phyloP scores from a whole-genome alignment of 306 rosid genomes.

The Coriaria nepalensis region DNA sequence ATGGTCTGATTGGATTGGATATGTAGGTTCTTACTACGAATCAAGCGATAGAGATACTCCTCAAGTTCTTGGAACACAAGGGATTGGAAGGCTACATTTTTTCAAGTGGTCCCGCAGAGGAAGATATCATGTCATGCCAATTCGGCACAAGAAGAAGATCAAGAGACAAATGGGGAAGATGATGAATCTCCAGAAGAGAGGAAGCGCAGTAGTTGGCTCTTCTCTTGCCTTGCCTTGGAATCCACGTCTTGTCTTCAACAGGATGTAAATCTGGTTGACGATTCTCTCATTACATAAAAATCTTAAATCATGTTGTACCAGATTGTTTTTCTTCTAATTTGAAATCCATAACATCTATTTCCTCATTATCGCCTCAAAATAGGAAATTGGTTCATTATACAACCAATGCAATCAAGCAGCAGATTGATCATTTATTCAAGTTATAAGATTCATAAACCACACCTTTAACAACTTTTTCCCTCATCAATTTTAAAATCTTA shows the following conservation, averaged over 20 bases:
- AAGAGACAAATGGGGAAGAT: slow-evolving; percentile 21
- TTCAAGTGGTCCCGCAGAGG: slow-evolving; percentile 75
- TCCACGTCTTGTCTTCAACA: not conserved
- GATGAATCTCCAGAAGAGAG: slow-evolving; percentile 15
- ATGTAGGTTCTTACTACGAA: slow-evolving; percentile 86
- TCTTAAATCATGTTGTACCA: too few relatives aligned
- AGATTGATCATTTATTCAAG: too few relatives aligned
- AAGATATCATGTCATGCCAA: slow-evolving; percentile 43
- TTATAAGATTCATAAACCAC: too few relatives aligned
- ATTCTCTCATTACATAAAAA: too few relatives aligned
- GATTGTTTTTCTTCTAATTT: too few relatives aligned
- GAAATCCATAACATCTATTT: too few relatives aligned
- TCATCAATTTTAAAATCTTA: too few relatives aligned
- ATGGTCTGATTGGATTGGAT: slow-evolving; percentile 3
- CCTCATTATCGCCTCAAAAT: too few relatives aligned
- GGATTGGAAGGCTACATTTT: slow-evolving; percentile 76
- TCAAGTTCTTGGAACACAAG: slow-evolving; percentile 62
- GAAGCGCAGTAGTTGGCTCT: slow-evolving; percentile 12
- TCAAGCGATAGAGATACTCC: slow-evolving; percentile 62
- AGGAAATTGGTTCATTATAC: too few relatives aligned
- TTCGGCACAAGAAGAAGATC: slow-evolving; percentile 20
- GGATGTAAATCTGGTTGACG: too few relatives aligned
- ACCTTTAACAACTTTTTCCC: too few relatives aligned
- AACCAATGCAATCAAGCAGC: too few relatives aligned
- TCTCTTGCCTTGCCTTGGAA: not conserved